These are phyloP conservation scores for Chenopodium formosanum DNA, from an alignment of 148 eudicot genomes.

Conservation along the genomic window DNA sequence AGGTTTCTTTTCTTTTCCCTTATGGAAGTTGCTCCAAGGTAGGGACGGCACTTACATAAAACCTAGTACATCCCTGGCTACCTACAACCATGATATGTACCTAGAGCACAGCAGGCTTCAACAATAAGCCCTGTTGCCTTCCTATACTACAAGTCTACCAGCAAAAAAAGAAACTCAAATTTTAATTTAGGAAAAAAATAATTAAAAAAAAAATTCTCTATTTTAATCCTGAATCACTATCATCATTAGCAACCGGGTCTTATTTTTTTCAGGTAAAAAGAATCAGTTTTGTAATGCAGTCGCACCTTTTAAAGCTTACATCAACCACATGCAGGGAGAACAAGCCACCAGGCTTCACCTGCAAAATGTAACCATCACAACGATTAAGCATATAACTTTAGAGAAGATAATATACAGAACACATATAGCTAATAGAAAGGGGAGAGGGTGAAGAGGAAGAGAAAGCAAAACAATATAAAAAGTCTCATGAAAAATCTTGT, in stretches of 20 bases:
- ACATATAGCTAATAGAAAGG: background rate
- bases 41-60: background rate
- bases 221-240: background rate
- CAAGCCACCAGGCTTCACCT: conserved; percentile 24
- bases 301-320: background rate
- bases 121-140: conserved; percentile 11
- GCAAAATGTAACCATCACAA: conserved; percentile 15
- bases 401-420: background rate
- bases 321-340: conserved; percentile 1
- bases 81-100: conserved; percentile 6
- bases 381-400: background rate
- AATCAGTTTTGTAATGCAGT: background rate
- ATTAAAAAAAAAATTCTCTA: background rate
- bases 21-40: conserved; percentile 4
- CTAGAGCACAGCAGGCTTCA: conserved; percentile 16
- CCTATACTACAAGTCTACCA: conserved; percentile 12
- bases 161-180: background rate
- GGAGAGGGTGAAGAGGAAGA: background rate
- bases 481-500: background rate
- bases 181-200: background rate
- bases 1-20: background rate
- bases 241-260: background rate
- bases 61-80: conserved; percentile 13
- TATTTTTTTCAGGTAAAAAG: background rate
- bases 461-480: background rate